Base-by-base conservation (phyloP, 257 asterid species). In the Solanum clarkiae region DNA sequence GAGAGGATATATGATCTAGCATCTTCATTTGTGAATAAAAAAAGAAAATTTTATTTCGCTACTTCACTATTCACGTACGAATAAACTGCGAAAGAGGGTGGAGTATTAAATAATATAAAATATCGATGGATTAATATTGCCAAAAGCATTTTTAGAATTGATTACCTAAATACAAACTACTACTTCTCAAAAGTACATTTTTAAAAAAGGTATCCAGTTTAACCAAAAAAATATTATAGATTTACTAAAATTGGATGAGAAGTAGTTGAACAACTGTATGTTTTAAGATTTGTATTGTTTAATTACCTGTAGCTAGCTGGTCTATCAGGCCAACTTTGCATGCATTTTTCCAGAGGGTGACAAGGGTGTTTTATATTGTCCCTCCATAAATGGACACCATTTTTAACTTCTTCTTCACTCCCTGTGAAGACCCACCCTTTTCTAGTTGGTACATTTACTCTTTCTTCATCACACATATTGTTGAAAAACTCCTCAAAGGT, bases 311-410 rank as follows among this genome's bases (percentile, higher is more conserved):
- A 90, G 84, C 74, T 70, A 8, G 69, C 8, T 49, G 90, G 89
- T 60, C 85, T 84, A 77, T 81, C 55, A 29, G 90, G 89, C 92
- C 90, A 90, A 11, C 44, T 69, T 26, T 79, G 84, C n/a, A 86
- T 72, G 70, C 83, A 40, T 40, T 86, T 87, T 16, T 82, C 85
- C 11, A 85, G 57, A 49, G 90, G 92, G 80, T 84, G 84, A 85
- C 88, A 82, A 45, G 56, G 82, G 69, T 85, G 88, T 36, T 84
- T 85, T 20, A 88, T 42, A 80, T 59, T 86, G 32, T 86, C 90
- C 42, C 90, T 84, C 90, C 90, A 88, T 68, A 47, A 86, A 81
- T 88, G 89, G 2, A 84, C 26, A 45, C 87, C 86, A 56, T 86
- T 87, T 24, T 71, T 51, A 54, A 65, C 82, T 60, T 88, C 85